Conservation (phyloP, 306 rosid genomes). For the Dryas alaskensis region DNA sequence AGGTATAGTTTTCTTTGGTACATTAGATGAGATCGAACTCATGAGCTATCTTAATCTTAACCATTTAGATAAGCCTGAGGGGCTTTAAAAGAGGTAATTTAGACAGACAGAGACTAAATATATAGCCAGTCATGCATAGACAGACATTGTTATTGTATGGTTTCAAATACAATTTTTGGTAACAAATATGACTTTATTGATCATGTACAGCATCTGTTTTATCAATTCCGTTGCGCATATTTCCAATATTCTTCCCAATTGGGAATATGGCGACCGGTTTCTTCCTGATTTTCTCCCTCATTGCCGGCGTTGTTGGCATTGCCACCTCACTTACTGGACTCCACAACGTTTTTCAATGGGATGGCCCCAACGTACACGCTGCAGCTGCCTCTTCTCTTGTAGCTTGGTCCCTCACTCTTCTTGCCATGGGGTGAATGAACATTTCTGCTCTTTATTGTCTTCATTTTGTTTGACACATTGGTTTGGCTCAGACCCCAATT, state of each 20-base stretch:
- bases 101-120: no score
- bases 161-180: no score
- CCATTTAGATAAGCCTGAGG: no score
- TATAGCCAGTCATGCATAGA: no score
- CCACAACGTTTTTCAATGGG: constrained; percentile 51
- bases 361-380: constrained; percentile 43
- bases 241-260: constrained; percentile 80
- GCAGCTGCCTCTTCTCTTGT: constrained; percentile 72
- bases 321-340: constrained; percentile 69
- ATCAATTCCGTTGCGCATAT: constrained; percentile 55
- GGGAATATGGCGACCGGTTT: constrained; percentile 87
- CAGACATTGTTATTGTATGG: no score
- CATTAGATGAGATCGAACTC: background rate
- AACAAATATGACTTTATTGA: background rate
- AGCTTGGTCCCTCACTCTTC: constrained; percentile 64
- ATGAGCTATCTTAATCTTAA: background rate
- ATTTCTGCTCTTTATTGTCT: background rate
- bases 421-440: constrained; percentile 78
- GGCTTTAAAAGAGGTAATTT: no score
- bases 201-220: constrained; percentile 61
- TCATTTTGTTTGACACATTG: background rate
- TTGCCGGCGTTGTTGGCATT: constrained; percentile 88
- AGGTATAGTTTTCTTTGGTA: constrained; percentile 34
- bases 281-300: constrained; percentile 61
- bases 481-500: background rate